Base-by-base conservation (phyloP, 495 filamentous ascomycete species). In the Talaromyces borbonicus region DNA sequence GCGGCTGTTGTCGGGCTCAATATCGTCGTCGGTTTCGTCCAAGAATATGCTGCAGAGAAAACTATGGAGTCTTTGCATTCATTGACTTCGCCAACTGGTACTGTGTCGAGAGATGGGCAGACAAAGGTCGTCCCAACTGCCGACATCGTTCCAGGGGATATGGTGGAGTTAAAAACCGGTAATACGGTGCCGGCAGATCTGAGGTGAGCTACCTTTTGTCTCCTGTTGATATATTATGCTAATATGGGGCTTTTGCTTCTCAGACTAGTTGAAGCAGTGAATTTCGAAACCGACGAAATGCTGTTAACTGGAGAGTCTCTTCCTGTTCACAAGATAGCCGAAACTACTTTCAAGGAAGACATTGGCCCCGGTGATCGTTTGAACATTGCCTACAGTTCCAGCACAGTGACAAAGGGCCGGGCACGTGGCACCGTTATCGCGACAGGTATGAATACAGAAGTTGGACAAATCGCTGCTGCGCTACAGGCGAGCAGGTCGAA, bases 351-450 rank as follows among this genome's bases (percentile, higher is more conserved):
- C 47, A 59, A 71, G 37, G 78, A 81, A 5, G 80, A 90, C 49
- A 73, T 82, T 54, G 74, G 77, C 36, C 65, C 77, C 45, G 74
- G 81, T 43, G 73, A 69, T 47, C 63, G 81, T 16, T 77, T 77
- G 52, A 90, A 89, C 55, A 67, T 90, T 59, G 85, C 89, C 53
- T 84, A 85, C 1, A 87, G 89, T 56, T 85, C 92, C 49, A 76
- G 90, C 41, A 92, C 87, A 6, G 88, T 87, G 25, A 78, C 79
- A 8, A 86, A 86, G 52, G 83, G 93, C 48, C 81, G 85, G 49
- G 87, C 92, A 66, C 87, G 87, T 33, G 85, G 85, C 3, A 81
- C 75, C 2, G 83, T 88, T 25, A 89, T 87, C 3, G 80, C 84
- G 9, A 78, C 71, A 15, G 83, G 82, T 23, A 85, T 85, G 78